Percentiles rank a stretch among this genome's conserved stretches.
Evolutionary conservation across 441 rosid species (phyloP).

Genomic region (Hura crepitans): DNA sequence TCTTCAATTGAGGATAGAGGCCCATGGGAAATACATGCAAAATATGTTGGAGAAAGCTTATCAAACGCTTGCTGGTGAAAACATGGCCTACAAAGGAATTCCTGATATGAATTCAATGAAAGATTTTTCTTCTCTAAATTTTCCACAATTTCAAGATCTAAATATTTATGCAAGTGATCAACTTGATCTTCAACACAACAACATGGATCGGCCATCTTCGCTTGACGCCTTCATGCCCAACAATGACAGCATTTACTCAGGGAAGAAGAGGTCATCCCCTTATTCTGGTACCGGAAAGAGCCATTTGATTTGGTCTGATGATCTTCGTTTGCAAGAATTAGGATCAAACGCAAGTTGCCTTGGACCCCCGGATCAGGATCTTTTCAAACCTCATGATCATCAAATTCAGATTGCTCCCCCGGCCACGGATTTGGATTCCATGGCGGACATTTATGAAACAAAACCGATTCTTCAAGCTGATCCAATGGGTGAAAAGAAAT

Average conservation of each 20-base stretch:
- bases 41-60: conserved; percentile 91
- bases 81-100: conserved; percentile 43
- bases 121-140: conserved; percentile 47
- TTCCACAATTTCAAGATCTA: conserved; percentile 85
- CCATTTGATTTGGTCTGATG: conserved; percentile 77
- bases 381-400: conserved; percentile 39
- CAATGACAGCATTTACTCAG: conserved; percentile 39
- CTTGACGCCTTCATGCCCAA: conserved; percentile 42
- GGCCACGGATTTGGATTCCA: conserved; percentile 50
- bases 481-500: conserved; percentile 39
- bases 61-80: conserved; percentile 80
- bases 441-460: conserved; percentile 61
- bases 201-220: conserved; percentile 50
- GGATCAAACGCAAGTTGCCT: conserved; percentile 36
- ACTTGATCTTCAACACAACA: conserved; percentile 50
- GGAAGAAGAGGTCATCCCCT: conserved; percentile 64
- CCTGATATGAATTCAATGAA: conserved; percentile 38
- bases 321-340: conserved; percentile 55
- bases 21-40: conserved; percentile 98
- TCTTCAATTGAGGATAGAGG: conserved; percentile 93
- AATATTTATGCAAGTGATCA: conserved; percentile 71
- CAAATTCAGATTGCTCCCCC: conserved; percentile 51
- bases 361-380: conserved; percentile 37
- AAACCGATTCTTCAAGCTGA: conserved; percentile 60
- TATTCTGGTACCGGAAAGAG: conserved; percentile 44